These are phyloP conservation scores for Amyloporia xantha DNA, from an alignment of 768 basidiomycete species.

Conservation along the genomic window DNA sequence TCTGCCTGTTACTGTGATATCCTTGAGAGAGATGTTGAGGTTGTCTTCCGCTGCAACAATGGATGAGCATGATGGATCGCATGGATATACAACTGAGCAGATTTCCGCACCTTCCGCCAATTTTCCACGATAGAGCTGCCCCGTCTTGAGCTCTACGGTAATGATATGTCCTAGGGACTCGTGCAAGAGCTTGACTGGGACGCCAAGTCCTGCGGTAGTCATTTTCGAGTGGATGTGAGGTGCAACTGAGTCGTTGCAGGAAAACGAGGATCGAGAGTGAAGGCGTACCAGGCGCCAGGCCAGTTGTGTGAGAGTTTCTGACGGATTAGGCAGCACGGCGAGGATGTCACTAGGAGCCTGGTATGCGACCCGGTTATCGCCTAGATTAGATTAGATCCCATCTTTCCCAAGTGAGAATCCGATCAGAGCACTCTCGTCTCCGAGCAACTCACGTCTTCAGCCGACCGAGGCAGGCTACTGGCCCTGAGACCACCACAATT, in stretches of 20 bases:
- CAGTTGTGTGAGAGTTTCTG: too few relatives aligned
- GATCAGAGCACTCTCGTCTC: too few relatives aligned
- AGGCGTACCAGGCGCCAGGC: neutral
- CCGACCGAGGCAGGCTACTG: too few relatives aligned
- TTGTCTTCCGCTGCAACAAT: conserved; percentile 84
- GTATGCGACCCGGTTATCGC: too few relatives aligned
- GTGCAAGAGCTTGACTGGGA: conserved; percentile 94
- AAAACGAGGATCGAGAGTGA: neutral
- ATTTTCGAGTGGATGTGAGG: conserved; percentile 16
- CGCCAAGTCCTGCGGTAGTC: conserved; percentile 66
- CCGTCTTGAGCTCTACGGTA: conserved; percentile 97
- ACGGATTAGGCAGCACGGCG: too few relatives aligned
- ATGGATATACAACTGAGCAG: neutral
- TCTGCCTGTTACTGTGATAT: conserved; percentile 95
- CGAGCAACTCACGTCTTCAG: too few relatives aligned
- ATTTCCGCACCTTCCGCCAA: conserved; percentile 79
- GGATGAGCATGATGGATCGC: conserved; percentile 14
- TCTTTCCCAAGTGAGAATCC: too few relatives aligned
- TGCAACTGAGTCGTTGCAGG: neutral
- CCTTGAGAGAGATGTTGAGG: conserved; percentile 90
- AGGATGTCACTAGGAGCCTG: too few relatives aligned
- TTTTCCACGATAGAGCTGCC: conserved; percentile 95
- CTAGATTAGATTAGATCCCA: too few relatives aligned
- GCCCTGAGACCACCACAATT: too few relatives aligned
- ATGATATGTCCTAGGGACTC: conserved; percentile 95